Conservation (phyloP, 2,329 filamentous ascomycete species). For the Colletotrichum graminicola region DNA sequence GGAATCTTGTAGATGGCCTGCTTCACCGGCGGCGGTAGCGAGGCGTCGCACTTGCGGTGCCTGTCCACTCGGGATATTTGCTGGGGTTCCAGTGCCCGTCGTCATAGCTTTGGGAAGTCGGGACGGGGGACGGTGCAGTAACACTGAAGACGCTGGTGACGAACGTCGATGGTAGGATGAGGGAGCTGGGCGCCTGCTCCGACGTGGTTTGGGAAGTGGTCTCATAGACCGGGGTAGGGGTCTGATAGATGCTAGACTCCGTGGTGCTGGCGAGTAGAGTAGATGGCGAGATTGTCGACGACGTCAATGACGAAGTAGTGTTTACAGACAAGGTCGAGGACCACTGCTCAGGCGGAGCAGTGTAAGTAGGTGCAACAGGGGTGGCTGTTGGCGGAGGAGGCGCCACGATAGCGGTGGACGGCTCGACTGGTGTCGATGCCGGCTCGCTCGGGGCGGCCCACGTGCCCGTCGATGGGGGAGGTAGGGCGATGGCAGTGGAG, state of each 20-base stretch:
- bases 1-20: too few species aligned
- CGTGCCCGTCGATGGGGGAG: neutral
- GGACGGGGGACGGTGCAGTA: conserved; percentile 41
- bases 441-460: conserved; percentile 5
- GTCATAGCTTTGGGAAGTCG: conserved; percentile 51
- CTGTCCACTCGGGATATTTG: conserved; percentile 59
- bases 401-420: neutral
- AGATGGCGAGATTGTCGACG: conserved; percentile 5
- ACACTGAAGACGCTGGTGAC: conserved; percentile 42
- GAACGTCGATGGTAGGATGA: conserved; percentile 39
- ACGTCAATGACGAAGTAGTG: conserved; percentile 24
- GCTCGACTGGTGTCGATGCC: conserved; percentile 4
- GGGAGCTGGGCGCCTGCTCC: conserved; percentile 31
- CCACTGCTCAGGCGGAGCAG: conserved; percentile 5
- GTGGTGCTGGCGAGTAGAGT: neutral
- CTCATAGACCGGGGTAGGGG: conserved; percentile 39
- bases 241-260: neutral
- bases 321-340: conserved; percentile 32
- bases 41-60: conserved; percentile 46
- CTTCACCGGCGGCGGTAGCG: conserved; percentile 41
- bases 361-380: conserved; percentile 24
- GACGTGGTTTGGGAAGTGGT: conserved; percentile 40
- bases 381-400: conserved; percentile 17
- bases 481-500: neutral
- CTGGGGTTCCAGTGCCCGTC: conserved; percentile 61